Evolutionary conservation across 1,139 yeast genomes (phyloP), one percentile per base, ranked within the genome.

Genomic region (Yamadazyma blattariae): DNA sequence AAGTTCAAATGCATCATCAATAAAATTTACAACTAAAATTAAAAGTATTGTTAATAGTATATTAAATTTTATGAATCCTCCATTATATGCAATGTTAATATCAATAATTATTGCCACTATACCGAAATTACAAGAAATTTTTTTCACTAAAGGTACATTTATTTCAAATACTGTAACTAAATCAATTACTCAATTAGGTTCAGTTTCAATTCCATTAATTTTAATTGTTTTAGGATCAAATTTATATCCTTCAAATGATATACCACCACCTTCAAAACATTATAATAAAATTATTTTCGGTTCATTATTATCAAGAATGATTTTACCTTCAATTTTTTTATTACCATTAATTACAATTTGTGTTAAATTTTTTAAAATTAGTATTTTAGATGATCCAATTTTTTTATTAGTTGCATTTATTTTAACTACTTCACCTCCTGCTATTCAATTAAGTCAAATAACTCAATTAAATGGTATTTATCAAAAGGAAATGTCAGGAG

Each of bases 11-110:
- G 12, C 9, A 17, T 11, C 18, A 3, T 15, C 34, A 9, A 16
- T 20, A 15, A 25, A 19, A 23, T 15, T 15, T 8, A 11, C 28
- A 4, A 13, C 25, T 3, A 22, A 14, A 27, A 10, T 22, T 4
- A 18, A 21, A 10, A 12, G 4, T 11, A 7, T 31, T 7, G 16
- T 41, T 21, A 8, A 25, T 4, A 27, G 34, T 7, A 32, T 47
- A 27, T 18, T 44, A 2, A 31, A 25, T 3, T 79, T 79, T 50
- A 88, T 92, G 95, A 92, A 92, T 59, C 97, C 97, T 9, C 98
- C 98, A 8, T 67, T 92, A 43, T 92, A 89, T 71, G 82, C 97
- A 10, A 92, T 92, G 97, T 59, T 87, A 18, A 60, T 82, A 1
- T 82, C 97, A 8, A 79, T 92, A 14, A 44, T 86, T 18, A 90